Conservation (phyloP, 306 rosid species). For the Rosa persica region DNA sequence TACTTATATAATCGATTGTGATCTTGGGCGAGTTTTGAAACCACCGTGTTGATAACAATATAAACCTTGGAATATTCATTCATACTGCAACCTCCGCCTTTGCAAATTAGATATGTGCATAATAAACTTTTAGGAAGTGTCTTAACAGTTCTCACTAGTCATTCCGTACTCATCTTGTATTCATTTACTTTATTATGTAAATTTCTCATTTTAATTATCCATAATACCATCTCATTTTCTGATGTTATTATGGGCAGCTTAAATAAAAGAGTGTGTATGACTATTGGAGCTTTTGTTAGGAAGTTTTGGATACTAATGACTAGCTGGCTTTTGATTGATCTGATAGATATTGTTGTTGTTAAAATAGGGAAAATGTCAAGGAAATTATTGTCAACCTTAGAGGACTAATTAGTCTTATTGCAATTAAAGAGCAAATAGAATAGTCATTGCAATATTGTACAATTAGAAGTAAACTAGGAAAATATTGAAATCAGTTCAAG, state of each 20-base stretch:
- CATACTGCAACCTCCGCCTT: not conserved
- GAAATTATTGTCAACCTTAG: not conserved
- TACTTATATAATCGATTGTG: not conserved
- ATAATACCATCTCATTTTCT: not conserved
- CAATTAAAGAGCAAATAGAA: not conserved
- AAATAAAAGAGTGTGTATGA: not conserved
- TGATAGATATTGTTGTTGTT: not conserved
- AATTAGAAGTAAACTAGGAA: slow-evolving; percentile 8
- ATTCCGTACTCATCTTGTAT: not conserved
- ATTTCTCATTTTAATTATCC: not conserved
- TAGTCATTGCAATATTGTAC: not conserved
- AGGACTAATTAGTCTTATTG: not conserved
- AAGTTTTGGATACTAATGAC: not conserved
- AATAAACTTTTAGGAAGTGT: not conserved
- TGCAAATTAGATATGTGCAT: not conserved
- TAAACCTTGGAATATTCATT: not conserved
- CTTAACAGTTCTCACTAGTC: not conserved
- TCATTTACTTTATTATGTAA: not conserved
- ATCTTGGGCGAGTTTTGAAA: slow-evolving; percentile 18
- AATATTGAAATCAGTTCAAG: not conserved
- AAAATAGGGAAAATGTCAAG: not conserved
- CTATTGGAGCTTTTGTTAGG: not conserved
- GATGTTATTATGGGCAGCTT: not conserved
- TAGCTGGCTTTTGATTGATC: not conserved
- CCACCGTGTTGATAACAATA: slow-evolving; percentile 7